Evolutionary conservation across 495 filamentous ascomycete genomes (phyloP), one percentile per base, ranked within the genome.

Genomic region (Achaetomiella virescens): DNA sequence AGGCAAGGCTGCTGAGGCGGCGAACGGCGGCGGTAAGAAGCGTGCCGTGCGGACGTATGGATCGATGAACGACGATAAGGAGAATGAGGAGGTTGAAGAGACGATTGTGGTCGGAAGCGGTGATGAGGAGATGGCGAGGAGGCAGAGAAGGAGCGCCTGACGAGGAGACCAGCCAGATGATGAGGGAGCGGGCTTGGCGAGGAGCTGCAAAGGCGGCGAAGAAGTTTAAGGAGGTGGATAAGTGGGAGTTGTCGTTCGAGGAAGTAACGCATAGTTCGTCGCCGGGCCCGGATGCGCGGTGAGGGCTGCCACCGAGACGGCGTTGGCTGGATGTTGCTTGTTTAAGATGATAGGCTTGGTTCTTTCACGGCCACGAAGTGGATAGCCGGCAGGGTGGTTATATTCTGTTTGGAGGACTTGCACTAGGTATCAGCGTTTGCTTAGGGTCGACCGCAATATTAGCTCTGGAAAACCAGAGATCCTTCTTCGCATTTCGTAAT

Each of bases 151-250:
- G 62, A 59, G 17, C 17, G 27, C 55, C 55, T 7, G 56, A 52
- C 20, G 50, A 45, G 18, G 65, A 68, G 56, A 64, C 62, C 33
- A 68, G 52, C 27, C 51, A 52, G 61, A 56, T 61, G 58, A 72
- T 68, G 57, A 58, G 59, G 52, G 64, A 58, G 41, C 48, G 72
- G n/a, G 48, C 41, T 70, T 15, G 54, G 63, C 9, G 69, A 73
- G 49, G 76, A 79, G 69, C 61, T 79, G 41, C 69, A 73, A 58
- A 66, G 18, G 75, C 74, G 25, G 62, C 57, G n/a, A 70, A 73
- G 59, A 78, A 78, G 66, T 79, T 79, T 29, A 70, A 76, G 60
- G 75, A 78, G 60, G 75, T 79, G 25, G 76, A 79, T 47, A 62
- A 70, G 65, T 79, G 73, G 73, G 68, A 77, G 57, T 59, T 79